Base-by-base conservation (phyloP, 257 asterid species). In the Forsythia viridissima region DNA sequence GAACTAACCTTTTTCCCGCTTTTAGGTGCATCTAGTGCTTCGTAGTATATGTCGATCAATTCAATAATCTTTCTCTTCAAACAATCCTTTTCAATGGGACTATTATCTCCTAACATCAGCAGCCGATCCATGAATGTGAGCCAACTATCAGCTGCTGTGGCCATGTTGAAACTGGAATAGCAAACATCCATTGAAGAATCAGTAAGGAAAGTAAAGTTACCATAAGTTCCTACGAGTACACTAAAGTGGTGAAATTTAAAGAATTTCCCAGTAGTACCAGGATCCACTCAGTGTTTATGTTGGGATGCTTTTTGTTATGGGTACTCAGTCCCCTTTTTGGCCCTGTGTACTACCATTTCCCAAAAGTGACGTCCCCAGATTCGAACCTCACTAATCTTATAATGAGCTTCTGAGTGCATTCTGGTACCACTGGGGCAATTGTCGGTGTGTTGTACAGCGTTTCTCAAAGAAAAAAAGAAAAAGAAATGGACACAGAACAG, bases 21-120 rank as follows among this genome's bases (percentile, higher is more conserved):
- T 84, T 93, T 92, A 1, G 98, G 95, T 46, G 98, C 97, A 77
- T 93, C 98, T 79, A 93, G 46, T 39, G 98, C 96, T n/a, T 93
- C 97, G 55, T 93, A 93, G 80, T 93, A 93, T 76, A 86, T 82
- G 82, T 93, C 94, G 21, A 87, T 79, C 84, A 93, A 83, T 51
- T 80, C 73, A 11, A 85, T 77, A 82, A 93, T 87, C 70, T 84
- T 88, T 48, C 18, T 43, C 80, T 46, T 87, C 74, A 92, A 8
- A 20, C 21, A 21, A 39, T 71, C 77, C 74, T 84, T 90, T 77
- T 93, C 96, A 41, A 70, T 16, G 66, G 70, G 70, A 43, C 80
- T 59, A 63, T 82, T 76, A 84, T 87, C 88, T 42, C 89, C 79
- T 71, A 93, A 81, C 20, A 79, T 79, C 87, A 93, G 83, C 75